phyloP scores from a whole-genome alignment of 306 rosid genomes.

The Psophocarpus tetragonolobus region DNA sequence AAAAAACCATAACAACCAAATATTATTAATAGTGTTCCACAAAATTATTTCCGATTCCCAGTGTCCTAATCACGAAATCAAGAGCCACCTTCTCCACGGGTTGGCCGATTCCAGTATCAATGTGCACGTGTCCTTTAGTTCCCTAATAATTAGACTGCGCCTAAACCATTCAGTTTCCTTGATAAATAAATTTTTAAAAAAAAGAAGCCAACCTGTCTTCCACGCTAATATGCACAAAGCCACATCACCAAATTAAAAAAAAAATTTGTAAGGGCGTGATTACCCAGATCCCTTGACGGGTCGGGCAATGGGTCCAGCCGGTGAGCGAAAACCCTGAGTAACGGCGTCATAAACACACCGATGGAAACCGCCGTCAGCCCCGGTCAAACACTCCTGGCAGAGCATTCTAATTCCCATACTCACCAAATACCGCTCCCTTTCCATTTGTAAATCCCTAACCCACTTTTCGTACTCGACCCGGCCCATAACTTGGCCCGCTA shows the following conservation, averaged over 20 bases:
- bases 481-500: conserved; percentile 24
- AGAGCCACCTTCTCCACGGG: not conserved
- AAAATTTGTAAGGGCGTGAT: not conserved
- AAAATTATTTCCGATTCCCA: not conserved
- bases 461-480: conserved; percentile 45
- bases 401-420: conserved; percentile 36
- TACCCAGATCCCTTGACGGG: conserved; percentile 50
- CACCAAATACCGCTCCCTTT: conserved; percentile 43
- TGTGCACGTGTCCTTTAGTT: not conserved
- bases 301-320: conserved; percentile 80
- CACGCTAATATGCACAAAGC: conserved; percentile 6
- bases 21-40: not conserved
- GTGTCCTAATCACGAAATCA: not conserved
- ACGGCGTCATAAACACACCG: conserved; percentile 66
- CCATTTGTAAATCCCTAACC: conserved; percentile 42
- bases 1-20: not conserved
- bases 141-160: not conserved
- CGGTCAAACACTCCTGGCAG: conserved; percentile 56
- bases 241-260: not conserved
- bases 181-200: not conserved
- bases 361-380: conserved; percentile 55
- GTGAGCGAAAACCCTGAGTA: conserved; percentile 56
- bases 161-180: not conserved
- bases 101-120: not conserved
- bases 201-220: not conserved